Evolutionary conservation across 257 asterid genomes (phyloP), one percentile per base, ranked within the genome.

Genomic region (Solanum bulbocastanum): DNA sequence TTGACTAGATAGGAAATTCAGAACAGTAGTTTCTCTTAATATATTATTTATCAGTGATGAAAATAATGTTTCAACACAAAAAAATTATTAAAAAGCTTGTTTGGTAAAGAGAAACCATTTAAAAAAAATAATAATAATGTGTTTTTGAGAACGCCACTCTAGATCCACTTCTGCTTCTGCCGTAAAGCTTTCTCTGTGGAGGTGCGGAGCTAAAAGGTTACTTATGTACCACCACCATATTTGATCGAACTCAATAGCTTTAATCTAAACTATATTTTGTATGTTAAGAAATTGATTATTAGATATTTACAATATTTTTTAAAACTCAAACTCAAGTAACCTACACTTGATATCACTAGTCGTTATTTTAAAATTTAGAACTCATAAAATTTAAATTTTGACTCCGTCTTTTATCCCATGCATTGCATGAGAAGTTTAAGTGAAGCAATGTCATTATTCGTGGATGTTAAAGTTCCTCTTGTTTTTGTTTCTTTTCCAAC

Each of bases 401-500:
- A 5, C 9, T 65, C 8, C 1, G 4, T 5, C 2, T 22, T 8
- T 58, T n/a, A 73, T 44, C 65, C 27, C 65, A 4, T 83, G 79
- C 46, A 5, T 83, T 56, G 52, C 87, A 83, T 83, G 89, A 60
- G 74, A 88, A 88, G 87, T 88, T 37, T 33, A 88, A 86, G 89
- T 88, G 87, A 85, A 83, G 87, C 86, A 83, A 83, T 83, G 60
- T 10, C 62, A 83, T 83, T 52, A 36, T 88, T 23, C 65, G 58
- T 85, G 42, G 68, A 62, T 62, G 86, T 42, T 87, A 46, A 82
- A 72, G 87, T 88, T 84, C 81, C 42, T 27, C 73, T 78, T 44
- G 8, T 79, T 82, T 71, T 25, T 83, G 76, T 72, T 83, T 69
- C 30, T 69, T 13, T n/a, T 74, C 22, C 52, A 25, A 49, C 49